Evolutionary conservation across 2,329 filamentous ascomycete species (phyloP), one percentile per base, ranked within the genome.

Genomic region (Talaromyces albobiverticillius): DNA sequence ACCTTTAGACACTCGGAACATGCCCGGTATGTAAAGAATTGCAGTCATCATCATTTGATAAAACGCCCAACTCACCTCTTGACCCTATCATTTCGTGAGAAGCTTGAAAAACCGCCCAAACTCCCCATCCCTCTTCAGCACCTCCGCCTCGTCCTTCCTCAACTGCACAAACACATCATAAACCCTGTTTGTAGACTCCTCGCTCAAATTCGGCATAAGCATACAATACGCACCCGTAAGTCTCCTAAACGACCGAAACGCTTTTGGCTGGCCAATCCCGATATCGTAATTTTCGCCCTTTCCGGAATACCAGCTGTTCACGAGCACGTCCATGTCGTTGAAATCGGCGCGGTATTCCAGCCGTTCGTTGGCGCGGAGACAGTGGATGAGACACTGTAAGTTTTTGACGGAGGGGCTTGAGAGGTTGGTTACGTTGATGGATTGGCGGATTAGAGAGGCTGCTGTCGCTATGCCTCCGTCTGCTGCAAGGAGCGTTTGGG

Each of bases 231-330:
- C 47, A 2, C 13, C 36, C 1, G 22, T n/a, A n/a, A n/a, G n/a
- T n/a, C n/a, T n/a, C n/a, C n/a, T 47, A 10, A 52, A 59, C 22
- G 62, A 55, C 6, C 62, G 56, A 42, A 62, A 57, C 1, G 60
- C 61, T 43, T 53, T 49, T 1, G 62, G 58, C 9, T 49, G 0
- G 11, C 45, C 61, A 31, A 31, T 45, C 11, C 63, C 63, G 31
- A 65, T 46, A 51, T 61, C 59, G 25, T 62, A 65, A 13, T 60
- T 56, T 38, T 60, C 58, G 1, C 55, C 58, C 6, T 29, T 59
- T 6, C 60, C 60, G 4, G 60, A 52, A 31, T 58, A 58, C 63
- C 63, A 65, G 16, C 55, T 60, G 36, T 61, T 65, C 56, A 63
- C 60, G 18, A 64, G 53, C 4, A 64, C 11, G 23, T 64, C 62